Base-by-base conservation (phyloP, 148 eudicot genomes). In the Chenopodium suecicum region DNA sequence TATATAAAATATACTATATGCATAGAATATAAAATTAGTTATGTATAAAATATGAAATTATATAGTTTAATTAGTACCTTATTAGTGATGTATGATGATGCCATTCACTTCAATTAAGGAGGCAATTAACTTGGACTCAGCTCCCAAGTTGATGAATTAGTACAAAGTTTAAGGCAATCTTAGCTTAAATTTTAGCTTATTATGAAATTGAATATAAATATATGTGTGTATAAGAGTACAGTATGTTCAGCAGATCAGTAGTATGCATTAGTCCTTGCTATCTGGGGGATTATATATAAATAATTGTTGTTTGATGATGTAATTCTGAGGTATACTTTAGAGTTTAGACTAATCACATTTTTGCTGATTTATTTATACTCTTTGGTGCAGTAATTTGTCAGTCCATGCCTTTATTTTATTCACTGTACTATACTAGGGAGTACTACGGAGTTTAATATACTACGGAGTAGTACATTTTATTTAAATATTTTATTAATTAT, bases 241-340 rank as follows among this genome's bases (percentile, higher is more conserved):
- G 52, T 74, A 11, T 74, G 12, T 11, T 29, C 44, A 41, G 11
- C 5, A 8, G 20, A 5, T 27, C 4, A n/a, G 19, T 3, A 79
- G 75, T 16, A 27, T 73, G 78, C 1, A 54, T 54, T 74, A 81
- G 79, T 66, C 79, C 83, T 81, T 66, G 79, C 74, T 75, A 65
- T 67, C 78, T 75, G 83, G 74, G 83, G 64, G 29, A 66, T 31
- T 23, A 34, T 41, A 68, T 54, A 54, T 54, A 13, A 72, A 71
- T 46, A 82, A 25, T 11, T 72, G 65, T 50, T 73, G 77, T 58
- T 69, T 70, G 65, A 72, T 82, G 84, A 82, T 82, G 81, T 54
- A 72, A 82, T 46, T 60, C 77, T 82, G 73, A 82, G 50, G 65
- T 71, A 10, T 74, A 75, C 44, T 60, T 19, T 50, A 62, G 16